Base-by-base conservation (phyloP, 176 grass and related monocot genomes). In the Themeda triandra region DNA sequence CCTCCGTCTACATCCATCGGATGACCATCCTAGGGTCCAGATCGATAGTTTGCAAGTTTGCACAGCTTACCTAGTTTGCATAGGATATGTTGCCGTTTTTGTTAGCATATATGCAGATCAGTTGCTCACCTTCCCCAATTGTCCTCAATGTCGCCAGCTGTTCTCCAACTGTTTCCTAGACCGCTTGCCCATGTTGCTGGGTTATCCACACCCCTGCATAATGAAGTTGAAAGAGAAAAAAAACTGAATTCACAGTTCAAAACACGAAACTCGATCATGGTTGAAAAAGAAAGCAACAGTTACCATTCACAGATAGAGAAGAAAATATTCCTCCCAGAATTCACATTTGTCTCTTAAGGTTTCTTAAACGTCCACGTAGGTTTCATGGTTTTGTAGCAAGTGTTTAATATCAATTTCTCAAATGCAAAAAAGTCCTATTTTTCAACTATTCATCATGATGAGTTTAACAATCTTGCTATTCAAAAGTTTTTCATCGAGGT, bases 101-200 rank as follows among this genome's bases (percentile, higher is more conserved):
- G 24, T 60, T 24, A 39, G 24, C 44, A 33, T 56, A 56, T 8
- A 9, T 23, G 21, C 53, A 56, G 8, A 56, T 56, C 30, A 75
- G 59, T 58, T 53, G 5, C 41, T 69, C 69, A 90, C 87, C 87
- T 90, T 48, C 24, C 58, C 92, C 90, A 92, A 32, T 36, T 80
- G 80, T 94, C 90, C 39, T 67, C 65, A 71, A 94, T 94, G 69
- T 92, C 90, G 63, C 31, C 81, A 23, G 90, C 90, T 76, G 88
- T 95, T 87, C 90, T 90, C 87, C 92, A 92, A 83, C 90, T 92
- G 67, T 95, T 92, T 72, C 87, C 87, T 46, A 92, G 19, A 51
- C 44, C 76, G 66, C 69, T 70, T 85, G 82, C 92, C 90, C 90
- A 95, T 86, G 69, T 90, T 71, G 92, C 85, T 66, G 80, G 87